Conservation (phyloP, 1,139 yeast genomes). For the Candida pseudoviswanathii region DNA sequence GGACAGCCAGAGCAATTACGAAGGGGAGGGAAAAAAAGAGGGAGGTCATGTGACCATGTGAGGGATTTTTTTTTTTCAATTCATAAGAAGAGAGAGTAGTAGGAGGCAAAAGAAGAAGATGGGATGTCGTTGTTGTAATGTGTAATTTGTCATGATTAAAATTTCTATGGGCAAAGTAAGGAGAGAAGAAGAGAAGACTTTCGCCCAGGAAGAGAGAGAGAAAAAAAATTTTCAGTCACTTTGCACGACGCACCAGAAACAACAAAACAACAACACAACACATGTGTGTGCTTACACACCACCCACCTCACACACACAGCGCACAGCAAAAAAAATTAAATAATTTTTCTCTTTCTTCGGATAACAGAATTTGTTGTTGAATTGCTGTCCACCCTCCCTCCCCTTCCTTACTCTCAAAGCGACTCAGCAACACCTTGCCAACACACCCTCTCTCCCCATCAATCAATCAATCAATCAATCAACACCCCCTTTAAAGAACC, state of each 20-base stretch:
- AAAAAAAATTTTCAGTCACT: too few relatives aligned
- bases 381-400: neutral
- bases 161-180: neutral
- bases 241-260: too few relatives aligned
- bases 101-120: neutral
- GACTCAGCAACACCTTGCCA: neutral
- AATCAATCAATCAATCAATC: constrained; percentile 5
- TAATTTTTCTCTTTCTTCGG: constrained; percentile 4
- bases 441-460: neutral
- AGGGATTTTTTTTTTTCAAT: neutral
- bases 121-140: too few relatives aligned
- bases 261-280: neutral
- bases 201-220: neutral
- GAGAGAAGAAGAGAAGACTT: neutral
- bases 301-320: too few relatives aligned
- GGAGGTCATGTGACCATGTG: neutral
- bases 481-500: neutral
- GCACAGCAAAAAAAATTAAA: neutral
- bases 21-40: neutral
- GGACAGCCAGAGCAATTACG: too few relatives aligned
- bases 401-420: neutral
- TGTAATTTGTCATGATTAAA: neutral
- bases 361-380: constrained; percentile 4
- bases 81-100: too few relatives aligned
- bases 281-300: too few relatives aligned